phyloP scores from a whole-genome alignment of 2,329 filamentous ascomycete species.

The Pseudogymnoascus sp. region DNA sequence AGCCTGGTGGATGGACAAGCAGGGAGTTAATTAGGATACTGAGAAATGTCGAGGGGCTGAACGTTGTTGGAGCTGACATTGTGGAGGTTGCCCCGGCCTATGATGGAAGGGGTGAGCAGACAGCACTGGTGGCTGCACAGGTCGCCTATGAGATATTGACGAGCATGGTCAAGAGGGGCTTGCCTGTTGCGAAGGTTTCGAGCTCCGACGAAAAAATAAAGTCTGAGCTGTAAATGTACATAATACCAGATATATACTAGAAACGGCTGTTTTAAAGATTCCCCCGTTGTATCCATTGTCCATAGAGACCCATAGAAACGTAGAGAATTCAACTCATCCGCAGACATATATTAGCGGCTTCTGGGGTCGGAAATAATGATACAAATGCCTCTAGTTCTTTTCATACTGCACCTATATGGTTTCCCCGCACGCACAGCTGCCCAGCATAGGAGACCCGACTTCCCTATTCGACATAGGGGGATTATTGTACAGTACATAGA shows the following conservation, averaged over 20 bases:
- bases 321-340: neutral
- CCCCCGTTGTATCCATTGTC: neutral
- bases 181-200: conserved; percentile 14
- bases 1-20: conserved; percentile 86
- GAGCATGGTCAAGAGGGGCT: conserved; percentile 56
- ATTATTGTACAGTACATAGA: neutral
- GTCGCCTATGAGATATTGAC: conserved; percentile 81
- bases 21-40: conserved; percentile 78
- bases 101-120: conserved; percentile 71
- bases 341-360: neutral
- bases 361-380: neutral
- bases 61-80: conserved; percentile 81
- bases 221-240: neutral
- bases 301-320: neutral
- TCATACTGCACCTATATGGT: neutral
- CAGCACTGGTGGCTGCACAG: conserved; percentile 74
- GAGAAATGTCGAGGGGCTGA: conserved; percentile 71
- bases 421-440: neutral
- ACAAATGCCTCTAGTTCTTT: neutral
- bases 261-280: neutral
- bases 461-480: neutral
- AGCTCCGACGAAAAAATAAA: neutral
- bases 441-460: neutral
- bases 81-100: conserved; percentile 86
- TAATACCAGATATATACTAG: neutral